Evolutionary conservation across 1,284 basidiomycete species (phyloP).

Genomic region (Anthracocystis walkeri): DNA sequence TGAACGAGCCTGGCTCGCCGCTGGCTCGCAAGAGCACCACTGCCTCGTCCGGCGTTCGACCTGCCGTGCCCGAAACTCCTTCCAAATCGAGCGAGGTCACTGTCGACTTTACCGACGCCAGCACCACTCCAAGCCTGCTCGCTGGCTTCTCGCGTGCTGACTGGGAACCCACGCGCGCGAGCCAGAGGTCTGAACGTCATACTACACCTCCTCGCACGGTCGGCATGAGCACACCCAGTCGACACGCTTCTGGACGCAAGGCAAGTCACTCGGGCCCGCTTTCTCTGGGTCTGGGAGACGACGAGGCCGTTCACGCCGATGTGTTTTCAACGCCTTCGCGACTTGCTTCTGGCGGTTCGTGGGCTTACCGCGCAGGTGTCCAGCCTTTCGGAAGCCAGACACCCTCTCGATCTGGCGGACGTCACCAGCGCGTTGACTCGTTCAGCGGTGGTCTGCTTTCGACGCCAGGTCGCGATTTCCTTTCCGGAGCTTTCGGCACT

Average conservation of each 20-base stretch:
- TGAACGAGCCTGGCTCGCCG: constrained; percentile 60
- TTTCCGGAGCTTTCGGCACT: constrained; percentile 44
- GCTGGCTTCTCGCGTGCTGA: constrained; percentile 50
- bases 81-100: constrained; percentile 40
- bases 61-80: constrained; percentile 40
- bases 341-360: constrained; percentile 45
- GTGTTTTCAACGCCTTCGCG: constrained; percentile 60
- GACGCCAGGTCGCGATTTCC: constrained; percentile 45
- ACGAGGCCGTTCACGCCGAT: constrained; percentile 49
- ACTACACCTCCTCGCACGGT: constrained; percentile 41
- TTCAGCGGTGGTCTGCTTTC: constrained; percentile 48
- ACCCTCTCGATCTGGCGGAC: constrained; percentile 42
- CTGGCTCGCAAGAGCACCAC: constrained; percentile 60
- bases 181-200: constrained; percentile 24
- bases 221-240: constrained; percentile 47
- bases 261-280: constrained; percentile 37
- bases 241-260: constrained; percentile 48
- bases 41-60: constrained; percentile 41
- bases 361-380: constrained; percentile 37
- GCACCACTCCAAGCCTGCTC: constrained; percentile 45
- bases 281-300: constrained; percentile 39
- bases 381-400: constrained; percentile 41
- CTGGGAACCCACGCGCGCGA: constrained; percentile 40
- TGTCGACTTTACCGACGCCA: constrained; percentile 43
- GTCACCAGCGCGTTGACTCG: constrained; percentile 47